phyloP scores from a whole-genome alignment of 441 rosid species.

The Eruca vesicaria region DNA sequence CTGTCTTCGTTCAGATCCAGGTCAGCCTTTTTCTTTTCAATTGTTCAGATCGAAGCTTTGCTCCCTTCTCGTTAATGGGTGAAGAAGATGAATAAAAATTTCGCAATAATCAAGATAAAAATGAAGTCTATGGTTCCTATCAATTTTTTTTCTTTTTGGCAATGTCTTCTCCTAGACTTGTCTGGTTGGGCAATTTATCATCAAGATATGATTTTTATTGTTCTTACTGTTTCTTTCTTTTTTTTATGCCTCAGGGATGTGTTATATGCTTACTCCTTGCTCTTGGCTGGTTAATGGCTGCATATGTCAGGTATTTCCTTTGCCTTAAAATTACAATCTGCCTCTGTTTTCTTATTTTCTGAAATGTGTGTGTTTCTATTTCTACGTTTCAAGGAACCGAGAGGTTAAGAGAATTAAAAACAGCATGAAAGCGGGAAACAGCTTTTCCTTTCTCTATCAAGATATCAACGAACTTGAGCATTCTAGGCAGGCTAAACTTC shows the following conservation, averaged over 20 bases:
- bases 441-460: slow-evolving; percentile 83
- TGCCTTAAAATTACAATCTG: neutral
- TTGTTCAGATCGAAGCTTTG: neutral
- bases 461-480: slow-evolving; percentile 88
- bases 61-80: neutral
- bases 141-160: no score
- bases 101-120: neutral
- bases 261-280: slow-evolving; percentile 81
- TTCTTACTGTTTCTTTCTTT: neutral
- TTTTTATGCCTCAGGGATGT: slow-evolving; percentile 67
- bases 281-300: slow-evolving; percentile 86
- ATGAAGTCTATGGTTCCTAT: neutral
- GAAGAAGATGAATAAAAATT: no score
- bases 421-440: slow-evolving; percentile 71
- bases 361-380: neutral
- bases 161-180: no score
- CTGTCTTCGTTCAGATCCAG: neutral
- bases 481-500: slow-evolving; percentile 74
- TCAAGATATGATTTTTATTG: neutral
- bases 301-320: slow-evolving; percentile 76
- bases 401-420: slow-evolving; percentile 74
- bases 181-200: no score
- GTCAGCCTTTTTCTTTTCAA: neutral
- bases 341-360: neutral
- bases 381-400: slow-evolving; percentile 57